phyloP scores from a whole-genome alignment of 129 eudicot genomes.

The Deinandra increscens region DNA sequence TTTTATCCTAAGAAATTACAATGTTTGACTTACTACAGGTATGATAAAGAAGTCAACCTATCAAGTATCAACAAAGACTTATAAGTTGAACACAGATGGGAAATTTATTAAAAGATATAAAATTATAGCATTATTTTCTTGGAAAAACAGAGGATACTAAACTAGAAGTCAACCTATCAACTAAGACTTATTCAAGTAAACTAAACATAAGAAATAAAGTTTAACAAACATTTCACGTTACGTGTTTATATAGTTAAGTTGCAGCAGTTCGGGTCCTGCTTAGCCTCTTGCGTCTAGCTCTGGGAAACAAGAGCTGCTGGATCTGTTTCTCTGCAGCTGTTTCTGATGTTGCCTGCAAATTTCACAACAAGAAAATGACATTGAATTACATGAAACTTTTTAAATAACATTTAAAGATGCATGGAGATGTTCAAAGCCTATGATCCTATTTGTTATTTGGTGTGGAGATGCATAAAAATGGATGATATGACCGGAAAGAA shows the following conservation, averaged over 20 bases:
- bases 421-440: background rate
- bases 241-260: constrained; percentile 22
- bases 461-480: too few relatives aligned
- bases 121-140: constrained; percentile 3
- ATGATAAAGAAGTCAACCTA: too few relatives aligned
- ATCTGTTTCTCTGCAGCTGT: constrained; percentile 76
- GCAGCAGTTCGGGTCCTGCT: constrained; percentile 30
- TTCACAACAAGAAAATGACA: background rate
- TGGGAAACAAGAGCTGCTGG: constrained; percentile 63
- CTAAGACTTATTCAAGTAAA: constrained; percentile 29
- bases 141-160: constrained; percentile 14
- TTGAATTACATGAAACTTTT: background rate
- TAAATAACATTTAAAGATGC: background rate
- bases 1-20: too few relatives aligned
- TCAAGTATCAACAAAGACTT: too few relatives aligned
- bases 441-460: background rate
- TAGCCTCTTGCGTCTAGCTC: constrained; percentile 50
- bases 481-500: too few relatives aligned
- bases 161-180: constrained; percentile 18
- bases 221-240: constrained; percentile 15
- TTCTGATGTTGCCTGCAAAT: constrained; percentile 57
- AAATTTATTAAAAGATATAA: background rate
- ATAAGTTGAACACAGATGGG: background rate
- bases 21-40: too few relatives aligned
- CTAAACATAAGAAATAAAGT: constrained; percentile 13